Conservation (phyloP, 2,329 filamentous ascomycete species). For the Exserohilum rostratum region DNA sequence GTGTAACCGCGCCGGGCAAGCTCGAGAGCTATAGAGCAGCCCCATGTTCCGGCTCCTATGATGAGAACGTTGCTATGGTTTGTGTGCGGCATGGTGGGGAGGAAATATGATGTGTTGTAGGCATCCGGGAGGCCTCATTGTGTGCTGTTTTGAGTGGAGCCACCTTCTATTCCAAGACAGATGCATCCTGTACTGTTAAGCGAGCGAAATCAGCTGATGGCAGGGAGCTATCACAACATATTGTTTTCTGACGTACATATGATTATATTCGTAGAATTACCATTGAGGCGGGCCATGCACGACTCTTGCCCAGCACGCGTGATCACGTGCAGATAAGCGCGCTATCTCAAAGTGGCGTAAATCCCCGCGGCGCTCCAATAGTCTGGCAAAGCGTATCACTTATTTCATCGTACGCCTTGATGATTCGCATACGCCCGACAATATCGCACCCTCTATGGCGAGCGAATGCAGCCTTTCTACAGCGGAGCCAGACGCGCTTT, state of each 20-base stretch:
- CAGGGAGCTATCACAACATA: not conserved
- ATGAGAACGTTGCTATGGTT: slow-evolving; percentile 45
- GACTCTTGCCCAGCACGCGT: slow-evolving; percentile 1
- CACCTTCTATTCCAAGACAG: slow-evolving; percentile 9
- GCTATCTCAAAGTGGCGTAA: slow-evolving; percentile 10
- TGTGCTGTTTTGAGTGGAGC: slow-evolving; percentile 1
- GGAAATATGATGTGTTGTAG: not conserved
- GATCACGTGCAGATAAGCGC: slow-evolving; percentile 13
- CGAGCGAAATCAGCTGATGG: not conserved
- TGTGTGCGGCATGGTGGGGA: slow-evolving; percentile 6
- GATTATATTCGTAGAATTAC: not conserved
- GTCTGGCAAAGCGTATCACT: slow-evolving; percentile 1
- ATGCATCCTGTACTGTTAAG: not conserved
- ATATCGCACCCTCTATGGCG: slow-evolving; percentile 13
- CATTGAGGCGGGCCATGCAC: not conserved
- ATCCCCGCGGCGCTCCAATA: slow-evolving; percentile 9
- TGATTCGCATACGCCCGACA: slow-evolving; percentile 26
- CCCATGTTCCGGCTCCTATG: slow-evolving; percentile 59
- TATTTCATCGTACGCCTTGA: slow-evolving; percentile 12
- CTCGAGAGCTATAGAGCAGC: slow-evolving; percentile 57
- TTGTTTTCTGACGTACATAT: not conserved
- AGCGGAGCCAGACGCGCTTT: slow-evolving; percentile 9
- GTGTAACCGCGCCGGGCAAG: slow-evolving; percentile 56
- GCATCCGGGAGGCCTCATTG: slow-evolving; percentile 4
- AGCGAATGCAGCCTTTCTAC: not conserved